A percentile compares a stretch with the other conserved stretches of the same genome.
Evolutionary conservation across 768 basidiomycete species (phyloP).

Genomic region (Sistotremastrum suecicum): DNA sequence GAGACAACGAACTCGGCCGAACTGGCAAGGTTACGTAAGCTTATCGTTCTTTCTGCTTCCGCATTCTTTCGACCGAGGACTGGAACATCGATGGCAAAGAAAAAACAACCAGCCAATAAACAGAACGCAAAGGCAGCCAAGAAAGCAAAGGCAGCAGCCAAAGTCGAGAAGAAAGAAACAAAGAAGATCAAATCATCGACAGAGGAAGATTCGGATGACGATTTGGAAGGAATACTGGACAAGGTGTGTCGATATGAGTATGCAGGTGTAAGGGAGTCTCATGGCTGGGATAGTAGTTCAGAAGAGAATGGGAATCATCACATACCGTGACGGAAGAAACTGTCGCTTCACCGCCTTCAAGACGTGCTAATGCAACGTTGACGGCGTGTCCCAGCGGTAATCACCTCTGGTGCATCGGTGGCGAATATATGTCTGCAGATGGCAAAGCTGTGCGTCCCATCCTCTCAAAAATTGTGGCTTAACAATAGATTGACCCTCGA

Average conservation of each 20-base stretch:
- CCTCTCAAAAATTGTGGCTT: too few species aligned
- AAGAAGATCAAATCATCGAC: slow-evolving; percentile 25
- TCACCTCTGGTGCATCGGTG: slow-evolving; percentile 74
- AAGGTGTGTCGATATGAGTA: slow-evolving; percentile 24
- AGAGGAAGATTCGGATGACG: slow-evolving; percentile 47
- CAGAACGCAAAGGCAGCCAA: slow-evolving; percentile 51
- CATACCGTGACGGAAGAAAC: slow-evolving; percentile 79
- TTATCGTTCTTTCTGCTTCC: too few species aligned
- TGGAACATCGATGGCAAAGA: slow-evolving; percentile 5
- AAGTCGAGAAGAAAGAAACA: slow-evolving; percentile 46
- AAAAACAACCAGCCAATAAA: slow-evolving; percentile 7
- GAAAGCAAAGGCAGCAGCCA: slow-evolving; percentile 45
- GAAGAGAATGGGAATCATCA: slow-evolving; percentile 69
- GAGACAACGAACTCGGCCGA: too few species aligned
- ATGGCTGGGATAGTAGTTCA: slow-evolving; percentile 39
- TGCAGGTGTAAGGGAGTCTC: background rate
- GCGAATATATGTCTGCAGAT: slow-evolving; percentile 82
- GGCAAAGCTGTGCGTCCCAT: slow-evolving; percentile 53
- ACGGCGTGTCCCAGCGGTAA: slow-evolving; percentile 70
- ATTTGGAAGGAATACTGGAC: slow-evolving; percentile 76
- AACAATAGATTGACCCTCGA: too few species aligned
- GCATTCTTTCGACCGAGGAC: too few species aligned
- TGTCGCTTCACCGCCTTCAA: slow-evolving; percentile 67
- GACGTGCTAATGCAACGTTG: slow-evolving; percentile 73
- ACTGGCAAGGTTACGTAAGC: too few species aligned